Conservation (phyloP, 495 filamentous ascomycete genomes). For the Aspergillus homomorphus region DNA sequence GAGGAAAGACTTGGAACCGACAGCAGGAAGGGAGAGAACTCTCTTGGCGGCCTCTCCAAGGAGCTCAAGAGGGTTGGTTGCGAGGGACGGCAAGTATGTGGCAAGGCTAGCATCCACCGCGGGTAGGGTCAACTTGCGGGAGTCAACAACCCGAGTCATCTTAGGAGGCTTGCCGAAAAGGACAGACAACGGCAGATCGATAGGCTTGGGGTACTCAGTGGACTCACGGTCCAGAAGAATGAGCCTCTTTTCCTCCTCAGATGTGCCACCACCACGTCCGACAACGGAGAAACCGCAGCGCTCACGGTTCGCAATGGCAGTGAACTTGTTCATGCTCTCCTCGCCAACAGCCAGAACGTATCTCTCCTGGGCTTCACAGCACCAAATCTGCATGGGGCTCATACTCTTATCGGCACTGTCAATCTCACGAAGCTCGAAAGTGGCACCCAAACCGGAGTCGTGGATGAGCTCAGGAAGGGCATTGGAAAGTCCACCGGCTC, state of each 20-base stretch:
- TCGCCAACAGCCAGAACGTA: constrained; percentile 84
- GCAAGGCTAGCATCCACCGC: constrained; percentile 68
- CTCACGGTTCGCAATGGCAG: constrained; percentile 77
- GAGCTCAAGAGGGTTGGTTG: constrained; percentile 54
- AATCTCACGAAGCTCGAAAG: constrained; percentile 86
- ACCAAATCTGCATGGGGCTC: constrained; percentile 96
- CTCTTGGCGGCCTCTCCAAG: constrained; percentile 72
- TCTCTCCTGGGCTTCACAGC: constrained; percentile 92
- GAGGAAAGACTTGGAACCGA: constrained; percentile 93
- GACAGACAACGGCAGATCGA: constrained; percentile 86
- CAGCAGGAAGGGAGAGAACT: constrained; percentile 79
- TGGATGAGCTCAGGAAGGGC: constrained; percentile 89
- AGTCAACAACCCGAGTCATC: constrained; percentile 74
- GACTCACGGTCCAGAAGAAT: constrained; percentile 82
- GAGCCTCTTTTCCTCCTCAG: constrained; percentile 64
- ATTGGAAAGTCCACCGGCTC: constrained; percentile 91
- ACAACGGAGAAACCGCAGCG: constrained; percentile 94
- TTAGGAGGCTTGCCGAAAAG: constrained; percentile 90
- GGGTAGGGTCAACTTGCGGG: constrained; percentile 64
- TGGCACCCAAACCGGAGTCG: constrained; percentile 83
- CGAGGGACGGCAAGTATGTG: constrained; percentile 58
- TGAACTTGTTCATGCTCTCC: constrained; percentile 77
- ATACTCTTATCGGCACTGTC: constrained; percentile 86
- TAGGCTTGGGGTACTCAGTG: constrained; percentile 69
- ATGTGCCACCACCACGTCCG: constrained; percentile 64